A percentile compares a stretch with the other conserved stretches of the same genome.
Evolutionary conservation across 106 monocot genomes (phyloP).

Genomic region (Dendrobium nobile): DNA sequence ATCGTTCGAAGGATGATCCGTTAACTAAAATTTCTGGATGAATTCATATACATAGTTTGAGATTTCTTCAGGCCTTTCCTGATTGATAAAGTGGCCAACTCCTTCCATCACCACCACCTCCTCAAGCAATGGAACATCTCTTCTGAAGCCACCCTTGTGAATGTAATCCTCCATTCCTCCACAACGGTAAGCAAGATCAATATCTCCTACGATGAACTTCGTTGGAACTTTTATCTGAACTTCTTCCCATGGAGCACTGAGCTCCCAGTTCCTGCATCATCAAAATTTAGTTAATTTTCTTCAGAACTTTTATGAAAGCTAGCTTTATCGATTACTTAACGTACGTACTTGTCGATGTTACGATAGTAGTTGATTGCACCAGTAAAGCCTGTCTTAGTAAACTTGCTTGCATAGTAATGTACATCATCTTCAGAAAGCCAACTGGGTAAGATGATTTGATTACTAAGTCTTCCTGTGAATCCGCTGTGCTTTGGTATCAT

Average conservation of each 20-base stretch:
- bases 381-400: constrained; percentile 17
- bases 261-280: constrained; percentile 14
- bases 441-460: constrained; percentile 1
- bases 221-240: constrained; percentile 14
- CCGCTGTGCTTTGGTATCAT: constrained; percentile 7
- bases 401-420: constrained; percentile 10
- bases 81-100: no score
- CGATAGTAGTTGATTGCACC: constrained; percentile 22
- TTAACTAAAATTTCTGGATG: no score
- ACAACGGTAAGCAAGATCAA: constrained; percentile 3
- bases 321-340: no score
- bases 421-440: constrained; percentile 20
- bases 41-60: no score
- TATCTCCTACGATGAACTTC: constrained; percentile 15
- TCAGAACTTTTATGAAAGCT: no score
- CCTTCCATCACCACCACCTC: no score
- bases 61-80: no score
- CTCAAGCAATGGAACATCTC: no score
- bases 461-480: not conserved
- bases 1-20: no score
- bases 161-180: no score
- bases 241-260: constrained; percentile 12
- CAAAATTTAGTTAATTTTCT: no score
- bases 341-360: constrained; percentile 4
- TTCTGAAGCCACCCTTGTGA: no score